These are phyloP conservation scores for Achlya hypogyna DNA, from an alignment of 352 stramenopile genomes.

Conservation along the genomic window DNA sequence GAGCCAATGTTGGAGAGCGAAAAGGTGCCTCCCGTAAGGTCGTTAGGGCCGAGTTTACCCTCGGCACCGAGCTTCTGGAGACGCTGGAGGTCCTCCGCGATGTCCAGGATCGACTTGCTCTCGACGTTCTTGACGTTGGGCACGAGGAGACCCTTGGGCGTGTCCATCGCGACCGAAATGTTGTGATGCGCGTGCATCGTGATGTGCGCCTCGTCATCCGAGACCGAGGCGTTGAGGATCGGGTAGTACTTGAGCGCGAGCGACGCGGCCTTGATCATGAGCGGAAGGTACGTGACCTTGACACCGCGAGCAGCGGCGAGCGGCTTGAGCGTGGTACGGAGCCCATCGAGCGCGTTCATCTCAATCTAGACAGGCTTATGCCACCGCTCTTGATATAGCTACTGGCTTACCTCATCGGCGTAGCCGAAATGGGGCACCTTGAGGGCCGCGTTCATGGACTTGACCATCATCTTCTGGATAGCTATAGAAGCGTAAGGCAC, in stretches of 20 bases:
- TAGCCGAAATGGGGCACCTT: slow-evolving; percentile 97
- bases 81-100: slow-evolving; percentile 75
- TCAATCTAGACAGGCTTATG: slow-evolving; percentile 40
- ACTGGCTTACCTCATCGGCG: slow-evolving; percentile 83
- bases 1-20: slow-evolving; percentile 90
- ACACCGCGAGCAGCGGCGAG: slow-evolving; percentile 58
- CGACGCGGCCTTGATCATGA: slow-evolving; percentile 93
- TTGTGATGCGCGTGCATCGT: slow-evolving; percentile 91
- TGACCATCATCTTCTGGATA: slow-evolving; percentile 97
- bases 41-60: slow-evolving; percentile 65
- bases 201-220: slow-evolving; percentile 72
- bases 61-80: slow-evolving; percentile 80
- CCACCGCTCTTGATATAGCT: background rate
- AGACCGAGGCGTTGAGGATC: slow-evolving; percentile 89
- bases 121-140: slow-evolving; percentile 94
- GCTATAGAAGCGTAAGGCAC: slow-evolving; percentile 39
- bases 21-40: slow-evolving; percentile 91
- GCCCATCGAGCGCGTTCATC: slow-evolving; percentile 81
- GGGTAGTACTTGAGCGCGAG: slow-evolving; percentile 92
- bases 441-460: slow-evolving; percentile 94
- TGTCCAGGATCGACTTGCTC: slow-evolving; percentile 73
- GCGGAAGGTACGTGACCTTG: slow-evolving; percentile 95
- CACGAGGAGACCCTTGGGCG: slow-evolving; percentile 91
- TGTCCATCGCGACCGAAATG: slow-evolving; percentile 98
- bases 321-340: slow-evolving; percentile 86